Evolutionary conservation across 2,329 filamentous ascomycete genomes (phyloP).

Genomic region (Scorias spongiosa): DNA sequence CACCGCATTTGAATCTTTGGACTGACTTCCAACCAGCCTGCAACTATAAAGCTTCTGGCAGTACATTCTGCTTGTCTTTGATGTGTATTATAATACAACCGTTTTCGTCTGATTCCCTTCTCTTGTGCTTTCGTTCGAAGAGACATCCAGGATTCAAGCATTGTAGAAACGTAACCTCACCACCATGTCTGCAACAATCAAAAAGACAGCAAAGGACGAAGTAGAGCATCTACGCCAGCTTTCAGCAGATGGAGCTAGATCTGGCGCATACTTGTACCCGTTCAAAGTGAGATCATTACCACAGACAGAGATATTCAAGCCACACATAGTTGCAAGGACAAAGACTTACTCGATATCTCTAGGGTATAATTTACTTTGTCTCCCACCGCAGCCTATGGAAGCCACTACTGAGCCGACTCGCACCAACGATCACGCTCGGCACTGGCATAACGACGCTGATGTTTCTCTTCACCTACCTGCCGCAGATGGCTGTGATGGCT

Average conservation of each 20-base stretch:
- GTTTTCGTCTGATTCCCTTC: too few relatives aligned
- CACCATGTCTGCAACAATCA: conserved; percentile 29
- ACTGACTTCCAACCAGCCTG: too few relatives aligned
- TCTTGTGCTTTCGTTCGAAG: too few relatives aligned
- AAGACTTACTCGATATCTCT: background rate
- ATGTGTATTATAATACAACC: too few relatives aligned
- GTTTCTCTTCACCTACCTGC: conserved; percentile 77
- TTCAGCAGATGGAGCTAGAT: conserved; percentile 54
- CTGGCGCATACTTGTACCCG: conserved; percentile 73
- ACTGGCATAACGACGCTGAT: conserved; percentile 55
- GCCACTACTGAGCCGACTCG: conserved; percentile 41
- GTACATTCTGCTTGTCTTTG: too few relatives aligned
- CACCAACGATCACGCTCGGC: conserved; percentile 53
- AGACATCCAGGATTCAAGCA: too few relatives aligned
- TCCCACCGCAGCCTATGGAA: conserved; percentile 43
- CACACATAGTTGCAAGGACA: background rate
- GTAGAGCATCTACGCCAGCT: conserved; percentile 49
- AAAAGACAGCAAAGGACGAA: conserved; percentile 50
- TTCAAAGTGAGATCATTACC: conserved; percentile 40
- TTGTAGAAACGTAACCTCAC: background rate
- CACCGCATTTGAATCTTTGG: too few relatives aligned
- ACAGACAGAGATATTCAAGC: too few relatives aligned
- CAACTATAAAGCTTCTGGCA: too few relatives aligned
- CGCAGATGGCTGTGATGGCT: conserved; percentile 67
- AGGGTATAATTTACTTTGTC: conserved; percentile 48